Conservation (phyloP, 495 filamentous ascomycete genomes). For the Podospora conica region DNA sequence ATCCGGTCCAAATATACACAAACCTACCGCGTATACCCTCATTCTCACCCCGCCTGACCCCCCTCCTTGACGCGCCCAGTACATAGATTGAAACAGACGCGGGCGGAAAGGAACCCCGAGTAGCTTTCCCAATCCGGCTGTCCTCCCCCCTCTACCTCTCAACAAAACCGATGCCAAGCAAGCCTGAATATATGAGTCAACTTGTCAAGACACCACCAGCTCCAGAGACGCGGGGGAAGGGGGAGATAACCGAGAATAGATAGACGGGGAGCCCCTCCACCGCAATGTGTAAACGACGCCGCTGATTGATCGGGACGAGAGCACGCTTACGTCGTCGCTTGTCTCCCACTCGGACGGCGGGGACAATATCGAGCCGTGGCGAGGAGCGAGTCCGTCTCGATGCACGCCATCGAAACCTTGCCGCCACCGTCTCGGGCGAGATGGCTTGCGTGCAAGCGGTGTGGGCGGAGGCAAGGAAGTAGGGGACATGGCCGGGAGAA, state of each 20-base stretch:
- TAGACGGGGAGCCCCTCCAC: not conserved
- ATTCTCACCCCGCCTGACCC: not conserved
- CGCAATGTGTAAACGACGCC: not conserved
- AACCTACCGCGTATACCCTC: not conserved
- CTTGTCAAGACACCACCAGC: not conserved
- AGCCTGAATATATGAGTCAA: not conserved
- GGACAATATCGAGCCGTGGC: slow-evolving; percentile 11
- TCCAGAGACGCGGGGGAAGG: not conserved
- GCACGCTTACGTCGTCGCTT: slow-evolving; percentile 6
- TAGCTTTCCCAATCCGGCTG: not conserved
- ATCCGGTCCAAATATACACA: not conserved
- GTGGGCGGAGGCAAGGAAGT: not conserved
- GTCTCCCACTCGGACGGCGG: not conserved
- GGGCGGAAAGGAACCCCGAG: not conserved
- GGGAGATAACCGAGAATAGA: slow-evolving; percentile 11
- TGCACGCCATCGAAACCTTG: slow-evolving; percentile 7
- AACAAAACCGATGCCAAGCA: too few species aligned
- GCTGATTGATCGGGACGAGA: not conserved
- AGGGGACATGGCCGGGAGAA: too few species aligned
- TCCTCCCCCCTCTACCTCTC: not conserved
- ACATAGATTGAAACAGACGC: not conserved
- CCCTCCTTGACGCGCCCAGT: not conserved
- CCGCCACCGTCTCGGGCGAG: not conserved
- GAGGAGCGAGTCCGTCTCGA: not conserved
- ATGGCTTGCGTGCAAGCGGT: not conserved